These are phyloP conservation scores for Auriscalpium microsporum DNA, from an alignment of 768 basidiomycete species.

Conservation along the genomic window DNA sequence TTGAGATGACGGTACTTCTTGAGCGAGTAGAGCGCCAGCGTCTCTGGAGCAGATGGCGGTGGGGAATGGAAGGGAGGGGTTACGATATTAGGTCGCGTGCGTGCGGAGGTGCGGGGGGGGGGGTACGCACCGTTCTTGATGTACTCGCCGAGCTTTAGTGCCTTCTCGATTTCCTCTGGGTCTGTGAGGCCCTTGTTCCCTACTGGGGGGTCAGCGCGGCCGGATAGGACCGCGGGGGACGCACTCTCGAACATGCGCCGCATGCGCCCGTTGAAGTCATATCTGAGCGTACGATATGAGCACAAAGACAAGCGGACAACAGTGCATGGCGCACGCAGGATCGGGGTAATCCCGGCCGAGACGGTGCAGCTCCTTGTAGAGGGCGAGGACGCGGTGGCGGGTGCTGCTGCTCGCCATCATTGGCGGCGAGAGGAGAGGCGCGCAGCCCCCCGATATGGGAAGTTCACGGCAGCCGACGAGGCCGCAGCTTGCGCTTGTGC, in stretches of 20 bases:
- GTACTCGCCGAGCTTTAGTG: conserved; percentile 68
- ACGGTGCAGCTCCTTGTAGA: conserved; percentile 79
- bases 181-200: conserved; percentile 63
- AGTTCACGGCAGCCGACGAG: too few relatives aligned
- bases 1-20: conserved; percentile 78
- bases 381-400: conserved; percentile 54
- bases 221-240: conserved; percentile 15
- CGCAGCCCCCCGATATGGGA: neutral
- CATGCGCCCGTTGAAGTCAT: conserved; percentile 69
- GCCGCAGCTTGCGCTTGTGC: too few relatives aligned
- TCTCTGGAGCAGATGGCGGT: conserved; percentile 42
- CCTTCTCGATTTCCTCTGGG: conserved; percentile 65
- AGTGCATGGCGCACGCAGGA: conserved; percentile 47
- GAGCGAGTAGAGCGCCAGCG: conserved; percentile 71
- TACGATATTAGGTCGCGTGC: too few relatives aligned
- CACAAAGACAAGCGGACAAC: neutral
- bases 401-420: conserved; percentile 42
- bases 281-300: conserved; percentile 33
- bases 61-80: neutral
- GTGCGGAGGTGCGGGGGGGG: too few relatives aligned
- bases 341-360: conserved; percentile 80
- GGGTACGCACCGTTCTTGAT: conserved; percentile 67
- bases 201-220: conserved; percentile 19
- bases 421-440: neutral
- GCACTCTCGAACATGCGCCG: conserved; percentile 67